Evolutionary conservation across 1,139 yeast species (phyloP).

Genomic region (Saccharomyces hybrid): DNA sequence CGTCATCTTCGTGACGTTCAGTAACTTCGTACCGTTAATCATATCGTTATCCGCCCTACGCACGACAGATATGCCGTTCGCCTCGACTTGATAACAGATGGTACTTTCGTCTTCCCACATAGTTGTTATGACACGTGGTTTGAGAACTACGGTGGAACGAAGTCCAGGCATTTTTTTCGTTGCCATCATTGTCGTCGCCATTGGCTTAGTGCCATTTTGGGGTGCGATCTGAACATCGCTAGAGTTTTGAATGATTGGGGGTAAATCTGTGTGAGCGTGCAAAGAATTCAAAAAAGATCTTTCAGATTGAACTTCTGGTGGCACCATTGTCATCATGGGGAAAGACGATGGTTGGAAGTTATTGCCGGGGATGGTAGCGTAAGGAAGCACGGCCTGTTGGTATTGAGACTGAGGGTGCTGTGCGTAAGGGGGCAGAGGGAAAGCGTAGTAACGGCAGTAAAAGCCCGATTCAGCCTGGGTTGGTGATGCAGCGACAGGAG

Average conservation of each 20-base stretch:
- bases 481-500: background rate
- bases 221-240: background rate
- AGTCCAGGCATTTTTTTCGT: background rate
- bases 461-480: background rate
- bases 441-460: background rate
- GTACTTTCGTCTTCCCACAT: conserved; percentile 98
- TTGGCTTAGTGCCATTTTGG: background rate
- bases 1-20: conserved; percentile 91
- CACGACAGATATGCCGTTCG: conserved; percentile 83
- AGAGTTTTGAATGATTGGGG: background rate
- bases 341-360: background rate
- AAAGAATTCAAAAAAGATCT: background rate
- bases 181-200: background rate
- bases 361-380: background rate
- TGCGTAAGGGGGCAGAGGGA: background rate
- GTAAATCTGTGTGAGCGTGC: background rate
- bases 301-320: background rate
- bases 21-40: conserved; percentile 89
- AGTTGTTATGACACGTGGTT: conserved; percentile 83
- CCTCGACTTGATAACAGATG: conserved; percentile 90
- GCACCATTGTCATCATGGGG: background rate
- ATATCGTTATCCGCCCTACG: conserved; percentile 87
- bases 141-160: background rate
- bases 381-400: background rate
- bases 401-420: background rate